A percentile compares a stretch with the other conserved stretches of the same genome.
Evolutionary conservation across 371 early-diverging fungal genomes (phyloP).

Genomic region (Mucor piriformis): DNA sequence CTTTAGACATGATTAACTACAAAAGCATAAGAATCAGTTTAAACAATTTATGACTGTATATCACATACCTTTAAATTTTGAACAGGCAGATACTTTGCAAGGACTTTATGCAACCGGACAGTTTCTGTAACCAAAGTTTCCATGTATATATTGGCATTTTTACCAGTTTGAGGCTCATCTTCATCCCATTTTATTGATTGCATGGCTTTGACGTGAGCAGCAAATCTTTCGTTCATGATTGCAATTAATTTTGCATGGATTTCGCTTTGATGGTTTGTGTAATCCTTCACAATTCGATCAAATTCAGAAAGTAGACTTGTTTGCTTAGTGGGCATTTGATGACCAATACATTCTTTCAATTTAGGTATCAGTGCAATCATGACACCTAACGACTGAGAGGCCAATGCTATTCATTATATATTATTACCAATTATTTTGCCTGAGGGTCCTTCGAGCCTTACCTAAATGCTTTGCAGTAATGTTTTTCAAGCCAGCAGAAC

Average conservation of each 20-base stretch:
- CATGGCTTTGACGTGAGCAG: conserved; percentile 73
- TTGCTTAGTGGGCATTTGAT: conserved; percentile 74
- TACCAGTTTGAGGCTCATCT: conserved; percentile 47
- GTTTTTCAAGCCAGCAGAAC: conserved; percentile 92
- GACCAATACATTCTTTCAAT: conserved; percentile 71
- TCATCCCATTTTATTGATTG: conserved; percentile 75
- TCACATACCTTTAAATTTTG: conserved; percentile 65
- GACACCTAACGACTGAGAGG: conserved; percentile 87
- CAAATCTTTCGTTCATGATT: conserved; percentile 90
- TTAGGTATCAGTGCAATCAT: conserved; percentile 86
- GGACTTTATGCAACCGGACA: conserved; percentile 85
- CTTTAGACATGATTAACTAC: conserved; percentile 68
- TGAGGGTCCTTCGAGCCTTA: conserved; percentile 18
- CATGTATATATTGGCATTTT: conserved; percentile 67
- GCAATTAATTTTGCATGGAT: conserved; percentile 85
- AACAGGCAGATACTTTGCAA: conserved; percentile 76
- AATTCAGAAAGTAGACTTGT: conserved; percentile 80
- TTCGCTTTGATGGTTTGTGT: conserved; percentile 84
- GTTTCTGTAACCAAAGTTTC: conserved; percentile 89
- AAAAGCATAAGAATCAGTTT: not conserved
- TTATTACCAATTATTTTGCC: not conserved
- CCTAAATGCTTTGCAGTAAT: conserved; percentile 94
- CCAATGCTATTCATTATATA: conserved; percentile 62
- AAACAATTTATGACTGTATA: not conserved
- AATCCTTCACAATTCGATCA: conserved; percentile 81